These are phyloP conservation scores for Viridothelium virens DNA, from an alignment of 495 filamentous ascomycete genomes.

Conservation along the genomic window DNA sequence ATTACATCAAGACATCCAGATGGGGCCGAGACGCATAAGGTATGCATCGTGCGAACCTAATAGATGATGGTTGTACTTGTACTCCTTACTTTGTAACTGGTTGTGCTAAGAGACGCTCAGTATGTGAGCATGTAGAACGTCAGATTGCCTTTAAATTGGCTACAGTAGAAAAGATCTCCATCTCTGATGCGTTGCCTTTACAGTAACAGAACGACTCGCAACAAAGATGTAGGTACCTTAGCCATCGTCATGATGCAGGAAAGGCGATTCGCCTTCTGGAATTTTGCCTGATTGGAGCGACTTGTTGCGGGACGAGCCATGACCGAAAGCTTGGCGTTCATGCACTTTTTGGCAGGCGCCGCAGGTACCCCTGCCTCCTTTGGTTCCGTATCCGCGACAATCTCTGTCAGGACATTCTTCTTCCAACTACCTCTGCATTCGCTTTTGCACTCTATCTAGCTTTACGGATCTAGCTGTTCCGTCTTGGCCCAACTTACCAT, in stretches of 20 bases:
- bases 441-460: too few relatives aligned
- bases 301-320: not conserved
- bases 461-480: too few relatives aligned
- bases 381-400: not conserved
- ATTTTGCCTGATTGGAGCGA: not conserved
- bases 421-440: too few relatives aligned
- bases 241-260: not conserved
- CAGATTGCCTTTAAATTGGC: too few relatives aligned
- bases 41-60: not conserved
- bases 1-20: not conserved
- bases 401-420: not conserved
- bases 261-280: not conserved
- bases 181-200: not conserved
- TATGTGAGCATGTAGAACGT: too few relatives aligned
- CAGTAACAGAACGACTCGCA: not conserved
- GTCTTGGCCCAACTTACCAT: too few relatives aligned
- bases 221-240: not conserved
- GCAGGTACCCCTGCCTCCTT: too few relatives aligned
- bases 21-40: not conserved
- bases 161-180: too few relatives aligned
- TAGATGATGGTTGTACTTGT: not conserved
- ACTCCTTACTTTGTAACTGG: too few relatives aligned
- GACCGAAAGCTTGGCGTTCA: not conserved
- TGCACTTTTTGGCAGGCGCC: not conserved
- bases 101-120: too few relatives aligned